phyloP scores from a whole-genome alignment of 1,284 basidiomycete genomes.

The Cystobasidium slooffiae region DNA sequence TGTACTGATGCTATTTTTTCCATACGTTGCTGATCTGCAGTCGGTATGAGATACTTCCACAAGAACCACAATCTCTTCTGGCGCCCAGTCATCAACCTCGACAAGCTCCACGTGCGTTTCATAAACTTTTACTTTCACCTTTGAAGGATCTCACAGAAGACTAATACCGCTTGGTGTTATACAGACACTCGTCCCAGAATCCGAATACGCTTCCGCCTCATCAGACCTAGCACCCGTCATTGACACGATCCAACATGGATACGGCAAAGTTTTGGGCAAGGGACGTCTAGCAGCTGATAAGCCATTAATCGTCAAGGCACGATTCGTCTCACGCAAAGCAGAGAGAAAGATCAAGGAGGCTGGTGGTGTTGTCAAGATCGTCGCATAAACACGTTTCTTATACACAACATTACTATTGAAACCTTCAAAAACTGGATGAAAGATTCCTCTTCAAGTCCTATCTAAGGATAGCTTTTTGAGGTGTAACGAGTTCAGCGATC shows the following conservation, averaged over 20 bases:
- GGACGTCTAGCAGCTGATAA: conserved; percentile 65
- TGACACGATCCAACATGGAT: conserved; percentile 80
- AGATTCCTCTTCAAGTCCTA: too few relatives aligned
- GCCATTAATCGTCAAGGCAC: conserved; percentile 94
- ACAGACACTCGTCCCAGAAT: conserved; percentile 70
- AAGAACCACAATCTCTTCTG: conserved; percentile 86
- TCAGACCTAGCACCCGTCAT: conserved; percentile 87
- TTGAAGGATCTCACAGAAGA: too few relatives aligned
- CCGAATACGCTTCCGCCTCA: conserved; percentile 70
- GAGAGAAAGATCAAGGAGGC: conserved; percentile 80
- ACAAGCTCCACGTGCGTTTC: conserved; percentile 66
- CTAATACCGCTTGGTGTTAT: too few relatives aligned
- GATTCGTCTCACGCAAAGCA: conserved; percentile 84
- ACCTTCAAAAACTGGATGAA: too few relatives aligned
- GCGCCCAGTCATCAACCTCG: conserved; percentile 95
- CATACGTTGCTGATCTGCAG: conserved; percentile 43
- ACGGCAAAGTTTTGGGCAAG: conserved; percentile 89
- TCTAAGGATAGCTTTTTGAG: not conserved
- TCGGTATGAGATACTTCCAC: conserved; percentile 95
- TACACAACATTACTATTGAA: not conserved
- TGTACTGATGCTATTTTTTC: not conserved
- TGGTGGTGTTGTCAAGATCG: conserved; percentile 86
- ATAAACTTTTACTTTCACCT: not conserved
- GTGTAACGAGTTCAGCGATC: too few relatives aligned
- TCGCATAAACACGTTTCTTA: conserved; percentile 67